A percentile compares a stretch with the other conserved stretches of the same genome.
Conservation (phyloP, 1,139 yeast genomes). For the Scheffersomyces lignicola region DNA sequence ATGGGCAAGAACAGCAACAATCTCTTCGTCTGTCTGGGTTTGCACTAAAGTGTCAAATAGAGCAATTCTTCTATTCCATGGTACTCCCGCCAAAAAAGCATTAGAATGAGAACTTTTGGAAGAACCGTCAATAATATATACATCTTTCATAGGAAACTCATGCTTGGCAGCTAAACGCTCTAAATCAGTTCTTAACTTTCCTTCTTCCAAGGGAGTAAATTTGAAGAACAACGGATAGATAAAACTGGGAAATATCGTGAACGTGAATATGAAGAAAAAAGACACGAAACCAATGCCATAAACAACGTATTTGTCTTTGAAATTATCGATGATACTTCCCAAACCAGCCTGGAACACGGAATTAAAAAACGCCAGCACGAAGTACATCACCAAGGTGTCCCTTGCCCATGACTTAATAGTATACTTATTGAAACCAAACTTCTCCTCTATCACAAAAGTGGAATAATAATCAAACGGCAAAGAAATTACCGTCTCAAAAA, state of each 20-base stretch:
- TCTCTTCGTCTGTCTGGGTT: conserved; percentile 73
- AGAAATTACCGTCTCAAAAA: conserved; percentile 50
- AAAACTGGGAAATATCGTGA: conserved; percentile 74
- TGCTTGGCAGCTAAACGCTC: conserved; percentile 76
- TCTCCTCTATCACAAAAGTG: conserved; percentile 89
- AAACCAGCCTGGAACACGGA: conserved; percentile 73
- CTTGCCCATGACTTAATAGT: conserved; percentile 69
- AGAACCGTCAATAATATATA: conserved; percentile 91
- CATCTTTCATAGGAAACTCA: conserved; percentile 79
- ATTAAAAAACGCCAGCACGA: conserved; percentile 58
- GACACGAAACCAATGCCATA: conserved; percentile 75
- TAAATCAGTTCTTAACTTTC: conserved; percentile 79
- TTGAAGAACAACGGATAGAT: conserved; percentile 93
- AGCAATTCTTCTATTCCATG: conserved; percentile 96
- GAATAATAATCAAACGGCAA: conserved; percentile 74
- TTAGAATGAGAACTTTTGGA: conserved; percentile 94
- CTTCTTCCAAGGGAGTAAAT: conserved; percentile 85
- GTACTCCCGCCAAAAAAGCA: conserved; percentile 93
- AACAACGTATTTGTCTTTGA: conserved; percentile 79
- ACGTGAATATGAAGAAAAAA: too few species aligned
- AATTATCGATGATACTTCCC: conserved; percentile 75
- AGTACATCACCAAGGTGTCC: conserved; percentile 76
- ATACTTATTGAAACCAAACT: conserved; percentile 87
- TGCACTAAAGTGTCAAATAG: conserved; percentile 86
- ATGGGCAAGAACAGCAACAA: conserved; percentile 93